Conservation (phyloP, 78 protist genomes). For the Bigelowiella natans region DNA sequence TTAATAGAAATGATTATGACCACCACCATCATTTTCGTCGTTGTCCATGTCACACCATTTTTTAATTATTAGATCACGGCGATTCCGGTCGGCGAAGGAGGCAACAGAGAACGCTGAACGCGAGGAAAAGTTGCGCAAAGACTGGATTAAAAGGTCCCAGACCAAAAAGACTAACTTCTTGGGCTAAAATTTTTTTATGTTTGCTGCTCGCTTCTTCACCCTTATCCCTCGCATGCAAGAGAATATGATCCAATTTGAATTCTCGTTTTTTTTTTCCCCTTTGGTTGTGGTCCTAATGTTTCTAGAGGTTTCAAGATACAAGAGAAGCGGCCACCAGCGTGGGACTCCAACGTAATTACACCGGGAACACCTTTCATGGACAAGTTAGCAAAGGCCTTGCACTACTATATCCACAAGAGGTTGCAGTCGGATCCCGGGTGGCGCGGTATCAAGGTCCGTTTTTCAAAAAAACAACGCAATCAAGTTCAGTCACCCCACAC, state of each 20-base stretch:
- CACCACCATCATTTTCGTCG: too few relatives aligned
- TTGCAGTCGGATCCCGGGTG: slow-evolving; percentile 57
- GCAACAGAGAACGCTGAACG: slow-evolving; percentile 12
- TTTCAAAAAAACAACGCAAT: neutral
- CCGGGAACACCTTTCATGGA: slow-evolving; percentile 98
- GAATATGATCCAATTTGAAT: too few relatives aligned
- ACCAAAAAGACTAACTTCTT: too few relatives aligned
- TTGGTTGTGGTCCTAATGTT: too few relatives aligned
- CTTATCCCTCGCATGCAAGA: too few relatives aligned
- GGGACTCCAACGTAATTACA: slow-evolving; percentile 88
- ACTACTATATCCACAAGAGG: slow-evolving; percentile 58
- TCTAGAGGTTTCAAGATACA: too few relatives aligned
- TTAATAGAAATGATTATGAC: too few relatives aligned
- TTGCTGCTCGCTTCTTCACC: too few relatives aligned
- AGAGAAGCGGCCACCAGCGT: too few relatives aligned
- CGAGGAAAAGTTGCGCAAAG: neutral
- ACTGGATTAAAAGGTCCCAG: neutral
- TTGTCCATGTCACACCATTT: neutral
- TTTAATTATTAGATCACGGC: slow-evolving; percentile 54
- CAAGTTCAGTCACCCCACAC: too few relatives aligned
- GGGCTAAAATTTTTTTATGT: too few relatives aligned
- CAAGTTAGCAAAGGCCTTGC: slow-evolving; percentile 56
- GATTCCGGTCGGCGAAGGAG: slow-evolving; percentile 79
- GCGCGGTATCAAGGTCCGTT: neutral
- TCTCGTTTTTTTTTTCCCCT: too few relatives aligned